A percentile compares a stretch with the other conserved stretches of the same genome.
phyloP scores from a whole-genome alignment of 1,139 yeast genomes.

The Suhomyces bokatorum region DNA sequence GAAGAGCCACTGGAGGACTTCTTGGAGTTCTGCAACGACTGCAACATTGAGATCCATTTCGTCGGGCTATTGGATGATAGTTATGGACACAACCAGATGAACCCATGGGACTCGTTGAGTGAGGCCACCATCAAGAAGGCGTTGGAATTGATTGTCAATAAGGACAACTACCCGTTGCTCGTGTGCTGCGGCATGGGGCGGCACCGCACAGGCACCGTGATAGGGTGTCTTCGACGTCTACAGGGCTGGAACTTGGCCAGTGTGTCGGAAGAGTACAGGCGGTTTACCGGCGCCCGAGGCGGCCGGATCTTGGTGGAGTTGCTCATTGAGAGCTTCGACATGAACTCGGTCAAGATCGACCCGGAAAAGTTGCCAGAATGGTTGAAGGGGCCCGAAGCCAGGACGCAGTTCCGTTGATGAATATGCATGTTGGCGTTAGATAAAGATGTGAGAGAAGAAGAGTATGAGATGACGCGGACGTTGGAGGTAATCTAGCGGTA shows the following conservation, averaged over 20 bases:
- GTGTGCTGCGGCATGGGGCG: constrained; percentile 98
- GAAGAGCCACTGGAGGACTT: constrained; percentile 94
- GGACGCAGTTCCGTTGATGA: background rate
- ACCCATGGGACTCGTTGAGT: constrained; percentile 96
- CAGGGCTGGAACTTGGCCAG: constrained; percentile 97
- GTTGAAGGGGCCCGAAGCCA: constrained; percentile 18
- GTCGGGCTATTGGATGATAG: constrained; percentile 65
- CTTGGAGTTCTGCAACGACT: constrained; percentile 73
- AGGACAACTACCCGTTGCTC: constrained; percentile 74
- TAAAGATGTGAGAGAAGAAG: no score
- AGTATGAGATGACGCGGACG: no score
- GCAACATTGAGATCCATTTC: constrained; percentile 64
- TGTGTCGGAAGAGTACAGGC: constrained; percentile 88
- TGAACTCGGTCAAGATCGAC: constrained; percentile 52
- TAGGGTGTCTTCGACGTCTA: constrained; percentile 85
- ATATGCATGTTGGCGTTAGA: no score
- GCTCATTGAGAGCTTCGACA: constrained; percentile 81
- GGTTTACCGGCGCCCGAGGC: constrained; percentile 91
- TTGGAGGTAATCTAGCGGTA: no score
- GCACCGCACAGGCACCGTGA: constrained; percentile 93
- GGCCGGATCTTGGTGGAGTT: constrained; percentile 90
- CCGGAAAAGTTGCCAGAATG: constrained; percentile 51
- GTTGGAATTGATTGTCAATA: constrained; percentile 68
- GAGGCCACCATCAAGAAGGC: constrained; percentile 81
- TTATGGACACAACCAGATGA: constrained; percentile 26